Evolutionary conservation across 176 grass and related monocot genomes (phyloP).

Genomic region (Themeda triandra): DNA sequence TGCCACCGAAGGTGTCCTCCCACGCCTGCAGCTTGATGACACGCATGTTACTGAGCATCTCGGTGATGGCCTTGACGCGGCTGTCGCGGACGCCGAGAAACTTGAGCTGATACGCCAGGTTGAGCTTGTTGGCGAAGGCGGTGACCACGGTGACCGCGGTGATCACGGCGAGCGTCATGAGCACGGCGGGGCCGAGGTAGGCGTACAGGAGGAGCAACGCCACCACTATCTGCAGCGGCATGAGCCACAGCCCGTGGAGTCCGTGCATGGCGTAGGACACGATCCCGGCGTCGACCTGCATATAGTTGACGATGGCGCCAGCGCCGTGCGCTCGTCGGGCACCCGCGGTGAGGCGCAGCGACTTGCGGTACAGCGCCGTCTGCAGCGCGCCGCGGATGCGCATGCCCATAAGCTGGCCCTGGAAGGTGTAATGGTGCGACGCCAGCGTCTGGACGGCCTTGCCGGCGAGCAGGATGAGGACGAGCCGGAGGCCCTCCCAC

Average conservation of each 20-base stretch:
- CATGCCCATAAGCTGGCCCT: slow-evolving; percentile 55
- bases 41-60: slow-evolving; percentile 69
- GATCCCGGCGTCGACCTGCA: slow-evolving; percentile 51
- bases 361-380: slow-evolving; percentile 67
- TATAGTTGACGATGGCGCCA: slow-evolving; percentile 71
- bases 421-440: slow-evolving; percentile 68
- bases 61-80: slow-evolving; percentile 60
- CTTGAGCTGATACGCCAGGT: slow-evolving; percentile 38
- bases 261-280: slow-evolving; percentile 49
- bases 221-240: slow-evolving; percentile 59
- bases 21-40: slow-evolving; percentile 74
- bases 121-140: slow-evolving; percentile 40
- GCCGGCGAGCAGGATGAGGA: slow-evolving; percentile 35
- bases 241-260: slow-evolving; percentile 55
- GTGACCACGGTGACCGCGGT: slow-evolving; percentile 27
- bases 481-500: slow-evolving; percentile 35
- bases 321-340: slow-evolving; percentile 55
- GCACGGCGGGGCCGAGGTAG: slow-evolving; percentile 50
- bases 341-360: slow-evolving; percentile 42
- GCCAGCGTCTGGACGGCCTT: slow-evolving; percentile 46
- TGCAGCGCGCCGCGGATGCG: slow-evolving; percentile 69
- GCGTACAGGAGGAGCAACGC: slow-evolving; percentile 48
- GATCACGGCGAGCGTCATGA: slow-evolving; percentile 49
- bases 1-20: slow-evolving; percentile 48
- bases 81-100: slow-evolving; percentile 43